Base-by-base conservation (phyloP, 2,329 filamentous ascomycete genomes). In the Trichoderma sp. region DNA sequence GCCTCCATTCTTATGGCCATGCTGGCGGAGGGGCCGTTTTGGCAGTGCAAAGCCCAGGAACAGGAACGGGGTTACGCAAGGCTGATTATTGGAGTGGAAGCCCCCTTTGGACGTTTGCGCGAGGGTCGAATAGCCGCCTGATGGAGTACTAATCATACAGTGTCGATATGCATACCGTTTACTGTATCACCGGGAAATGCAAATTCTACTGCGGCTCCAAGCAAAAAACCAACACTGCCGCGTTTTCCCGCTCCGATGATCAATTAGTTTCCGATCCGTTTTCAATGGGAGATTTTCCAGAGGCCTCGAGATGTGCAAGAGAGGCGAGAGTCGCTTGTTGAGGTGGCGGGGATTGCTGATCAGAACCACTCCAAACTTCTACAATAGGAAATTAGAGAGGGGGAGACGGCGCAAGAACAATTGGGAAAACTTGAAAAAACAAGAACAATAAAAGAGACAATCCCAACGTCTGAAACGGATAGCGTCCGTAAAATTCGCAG, bases 41-140 rank as follows among this genome's bases (percentile, higher is more conserved):
- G 32, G 20, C 64, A 15, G 50, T 34, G 64, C 34, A 36, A 34
- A 58, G 55, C 36, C 55, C 55, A 68, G 53, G 65, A 47, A 71
- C 26, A 36, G 34, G 34, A 36, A 36, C 34, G 34, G 17, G 50
- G 20, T 13, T 26, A 30, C 55, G 55, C 69, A 67, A 67, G 69
- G 69, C 69, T 71, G 69, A 71, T 67, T 67, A 53, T 28, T 53
- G 23, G 47, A 53, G 47, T 20, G 43, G 61, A 55, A 47, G n/a
- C 50, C 55, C 55, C 57, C 30, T 43, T 50, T 30, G 32, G 43
- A 67, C 50, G 50, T 39, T 28, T 64, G 58, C 47, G 59, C 43
- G 34, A 26, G 39, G 50, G 43, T n/a, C n/a, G 57, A 57, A 32
- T 68, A 59, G 66, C 66, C 55, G 66, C 55, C 47, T 23, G n/a